Evolutionary conservation across 495 filamentous ascomycete genomes (phyloP), one percentile per base, ranked within the genome.

Genomic region (Glonium stellatum): DNA sequence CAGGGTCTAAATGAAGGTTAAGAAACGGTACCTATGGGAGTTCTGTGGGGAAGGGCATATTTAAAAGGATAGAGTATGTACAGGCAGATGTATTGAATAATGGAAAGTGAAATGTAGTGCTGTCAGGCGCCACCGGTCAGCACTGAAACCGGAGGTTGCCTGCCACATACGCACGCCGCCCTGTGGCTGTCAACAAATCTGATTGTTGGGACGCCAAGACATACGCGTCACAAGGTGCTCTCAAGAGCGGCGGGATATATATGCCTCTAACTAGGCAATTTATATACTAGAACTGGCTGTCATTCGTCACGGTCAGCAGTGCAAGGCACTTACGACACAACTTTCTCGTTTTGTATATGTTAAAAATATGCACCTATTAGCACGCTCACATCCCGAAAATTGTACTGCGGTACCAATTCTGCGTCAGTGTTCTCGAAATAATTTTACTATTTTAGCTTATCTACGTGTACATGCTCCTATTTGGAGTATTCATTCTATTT

Each of bases 1-100:
- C 58, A 53, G 53, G 51, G 10, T 39, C 37, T 31, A 21, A n/a
- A 42, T 34, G 42, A 53, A 52, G n/a, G 39, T 57, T 6, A 31
- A 31, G 27, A 31, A 31, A 31, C 27, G 27, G 27, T 31, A 31
- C 27, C 27, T 44, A 44, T 44, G 39, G 13, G 39, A 15, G 13
- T 15, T 4, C 18, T 13, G 18, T 44, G 39, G 39, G 18, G 18
- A 44, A 13, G 39, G 18, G 39, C 39, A 44, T 44, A 11, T 44
- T 44, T 18, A 44, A 44, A 44, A 4, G 18, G 39, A 15, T 4
- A 44, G 39, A 44, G 12, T 44, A 44, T 44, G 39, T 44, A 44
- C 39, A 44, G 39, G 39, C 39, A 44, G 39, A 8, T 8, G 39
- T 44, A 44, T 44, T 13, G 10, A 13, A 18, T 44, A 44, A 18